phyloP scores from a whole-genome alignment of 495 filamentous ascomycete genomes.

The Ramalina peruviana region DNA sequence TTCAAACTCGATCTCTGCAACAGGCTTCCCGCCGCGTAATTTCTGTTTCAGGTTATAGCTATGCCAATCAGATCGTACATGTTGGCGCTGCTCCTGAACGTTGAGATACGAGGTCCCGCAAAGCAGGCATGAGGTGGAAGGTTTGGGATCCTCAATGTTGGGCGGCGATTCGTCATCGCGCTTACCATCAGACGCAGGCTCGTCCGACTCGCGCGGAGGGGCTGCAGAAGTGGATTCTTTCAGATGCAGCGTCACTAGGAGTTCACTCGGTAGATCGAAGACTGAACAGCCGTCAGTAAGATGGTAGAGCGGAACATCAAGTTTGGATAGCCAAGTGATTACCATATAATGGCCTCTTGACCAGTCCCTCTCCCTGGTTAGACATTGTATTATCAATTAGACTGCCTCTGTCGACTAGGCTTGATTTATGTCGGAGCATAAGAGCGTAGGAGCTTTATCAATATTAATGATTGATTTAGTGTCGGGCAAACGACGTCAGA shows the following conservation, averaged over 20 bases:
- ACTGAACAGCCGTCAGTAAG: conserved; percentile 34
- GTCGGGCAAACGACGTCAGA: too few species aligned
- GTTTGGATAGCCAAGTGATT: neutral
- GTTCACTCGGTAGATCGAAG: conserved; percentile 70
- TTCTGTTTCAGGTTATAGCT: conserved; percentile 89
- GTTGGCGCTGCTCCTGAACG: conserved; percentile 69
- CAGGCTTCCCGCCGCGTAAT: conserved; percentile 49
- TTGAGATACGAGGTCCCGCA: conserved; percentile 56
- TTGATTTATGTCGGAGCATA: too few species aligned
- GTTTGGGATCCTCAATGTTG: conserved; percentile 32
- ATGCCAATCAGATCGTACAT: conserved; percentile 86
- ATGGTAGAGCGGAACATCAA: conserved; percentile 3
- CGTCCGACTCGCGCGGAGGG: conserved; percentile 15
- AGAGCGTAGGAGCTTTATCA: too few species aligned
- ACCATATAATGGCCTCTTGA: conserved; percentile 55
- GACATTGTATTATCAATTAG: conserved; percentile 4
- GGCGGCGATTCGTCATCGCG: conserved; percentile 17
- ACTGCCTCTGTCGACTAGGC: too few species aligned
- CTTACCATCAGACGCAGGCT: too few species aligned
- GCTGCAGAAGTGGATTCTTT: conserved; percentile 31
- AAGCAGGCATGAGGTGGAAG: conserved; percentile 66
- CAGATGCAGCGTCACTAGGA: conserved; percentile 53
- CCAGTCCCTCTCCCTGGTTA: conserved; percentile 33
- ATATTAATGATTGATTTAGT: too few species aligned
- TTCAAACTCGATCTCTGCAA: conserved; percentile 70